phyloP scores from a whole-genome alignment of 176 grass and related monocot genomes.

The Aegilops umbellulata region DNA sequence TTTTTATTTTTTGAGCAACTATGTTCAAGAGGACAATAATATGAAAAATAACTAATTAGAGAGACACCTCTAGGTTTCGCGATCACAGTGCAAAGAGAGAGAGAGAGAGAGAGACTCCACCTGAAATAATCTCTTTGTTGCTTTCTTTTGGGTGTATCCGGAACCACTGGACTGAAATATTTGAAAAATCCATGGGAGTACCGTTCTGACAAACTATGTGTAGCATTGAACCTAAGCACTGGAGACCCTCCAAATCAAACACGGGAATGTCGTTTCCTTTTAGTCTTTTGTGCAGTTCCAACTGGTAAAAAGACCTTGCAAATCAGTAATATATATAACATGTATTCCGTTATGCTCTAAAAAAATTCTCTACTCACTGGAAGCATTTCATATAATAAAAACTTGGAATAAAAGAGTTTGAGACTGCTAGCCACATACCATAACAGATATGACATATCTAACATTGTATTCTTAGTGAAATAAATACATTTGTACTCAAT shows the following conservation, averaged over 20 bases:
- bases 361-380: not conserved
- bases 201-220: constrained; percentile 44
- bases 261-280: constrained; percentile 32
- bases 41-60: not conserved
- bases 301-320: constrained; percentile 35
- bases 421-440: constrained; percentile 1
- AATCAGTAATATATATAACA: constrained; percentile 9
- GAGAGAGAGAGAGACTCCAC: constrained; percentile 30
- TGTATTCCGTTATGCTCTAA: not conserved
- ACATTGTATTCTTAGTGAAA: not conserved
- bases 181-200: constrained; percentile 51
- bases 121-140: constrained; percentile 90
- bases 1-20: not conserved
- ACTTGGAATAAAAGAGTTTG: constrained; percentile 6
- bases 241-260: constrained; percentile 70
- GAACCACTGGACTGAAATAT: constrained; percentile 76
- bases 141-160: constrained; percentile 64
- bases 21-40: not conserved
- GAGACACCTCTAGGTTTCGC: not conserved
- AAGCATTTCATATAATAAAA: constrained; percentile 14
- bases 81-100: not conserved
- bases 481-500: not conserved
- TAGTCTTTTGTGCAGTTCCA: constrained; percentile 50
- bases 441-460: not conserved
- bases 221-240: constrained; percentile 78